These are phyloP conservation scores for Leishmania guyanensis DNA, from an alignment of 208 protist genomes.

Conservation along the genomic window DNA sequence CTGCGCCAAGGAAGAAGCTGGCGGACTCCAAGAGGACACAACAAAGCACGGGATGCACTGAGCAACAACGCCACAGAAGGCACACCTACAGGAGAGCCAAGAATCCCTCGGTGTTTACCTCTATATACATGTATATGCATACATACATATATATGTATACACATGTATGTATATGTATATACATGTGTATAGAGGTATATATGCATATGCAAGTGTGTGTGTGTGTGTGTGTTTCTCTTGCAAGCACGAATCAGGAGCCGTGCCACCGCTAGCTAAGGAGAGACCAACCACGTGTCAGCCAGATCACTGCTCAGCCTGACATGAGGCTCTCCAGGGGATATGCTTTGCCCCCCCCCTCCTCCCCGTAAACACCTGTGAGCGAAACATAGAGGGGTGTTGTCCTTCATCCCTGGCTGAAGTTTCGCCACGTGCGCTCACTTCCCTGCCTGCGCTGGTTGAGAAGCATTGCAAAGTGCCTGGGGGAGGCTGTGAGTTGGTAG, in stretches of 20 bases:
- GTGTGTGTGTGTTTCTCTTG: neutral
- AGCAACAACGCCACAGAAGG: neutral
- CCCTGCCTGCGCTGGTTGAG: neutral
- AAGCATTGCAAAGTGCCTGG: neutral
- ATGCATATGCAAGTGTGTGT: neutral
- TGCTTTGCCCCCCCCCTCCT: neutral
- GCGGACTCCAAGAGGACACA: neutral
- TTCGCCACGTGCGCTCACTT: neutral
- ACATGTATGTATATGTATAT: no score
- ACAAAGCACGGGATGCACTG: neutral
- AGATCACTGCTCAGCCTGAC: neutral
- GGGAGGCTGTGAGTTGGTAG: neutral
- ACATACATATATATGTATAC: no score
- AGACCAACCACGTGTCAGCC: neutral
- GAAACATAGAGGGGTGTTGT: neutral
- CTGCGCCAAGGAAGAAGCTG: neutral
- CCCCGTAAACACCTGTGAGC: neutral
- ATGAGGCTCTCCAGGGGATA: neutral
- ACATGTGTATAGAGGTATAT: neutral
- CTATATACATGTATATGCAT: no score
- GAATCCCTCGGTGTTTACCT: neutral
- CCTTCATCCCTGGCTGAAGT: neutral
- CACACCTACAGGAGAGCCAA: neutral
- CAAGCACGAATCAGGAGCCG: neutral
- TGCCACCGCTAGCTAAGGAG: neutral